Evolutionary conservation across 2,329 filamentous ascomycete genomes (phyloP).

Genomic region (Lecanicillium sp.): DNA sequence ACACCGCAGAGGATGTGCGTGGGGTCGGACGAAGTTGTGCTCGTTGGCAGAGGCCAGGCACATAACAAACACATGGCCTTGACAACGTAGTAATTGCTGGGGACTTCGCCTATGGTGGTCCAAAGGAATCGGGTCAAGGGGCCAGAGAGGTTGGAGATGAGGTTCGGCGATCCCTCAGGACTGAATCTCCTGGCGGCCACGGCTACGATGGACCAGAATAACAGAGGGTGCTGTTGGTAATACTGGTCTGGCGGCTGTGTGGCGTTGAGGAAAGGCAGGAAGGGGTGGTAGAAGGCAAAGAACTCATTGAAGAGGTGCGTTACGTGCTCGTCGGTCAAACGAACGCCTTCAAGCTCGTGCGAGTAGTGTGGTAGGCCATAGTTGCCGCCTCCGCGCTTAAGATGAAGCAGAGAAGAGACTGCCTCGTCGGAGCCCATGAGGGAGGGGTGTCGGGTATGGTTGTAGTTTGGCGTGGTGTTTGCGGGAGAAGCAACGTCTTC

Average conservation of each 20-base stretch:
- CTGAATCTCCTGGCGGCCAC: conserved; percentile 68
- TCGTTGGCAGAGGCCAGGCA: conserved; percentile 78
- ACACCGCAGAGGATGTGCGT: conserved; percentile 76
- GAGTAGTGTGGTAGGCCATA: conserved; percentile 55
- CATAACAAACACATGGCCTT: conserved; percentile 76
- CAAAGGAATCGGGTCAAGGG: conserved; percentile 67
- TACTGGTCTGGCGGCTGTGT: conserved; percentile 64
- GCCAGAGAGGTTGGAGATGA: conserved; percentile 62
- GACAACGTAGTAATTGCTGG: conserved; percentile 72
- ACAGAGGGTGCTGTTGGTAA: conserved; percentile 68
- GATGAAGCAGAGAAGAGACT: conserved; percentile 58
- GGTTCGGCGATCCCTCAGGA: conserved; percentile 46
- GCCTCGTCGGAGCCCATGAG: conserved; percentile 64
- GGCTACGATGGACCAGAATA: conserved; percentile 80
- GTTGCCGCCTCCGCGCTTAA: conserved; percentile 55
- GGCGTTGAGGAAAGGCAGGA: conserved; percentile 67
- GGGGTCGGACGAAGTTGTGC: conserved; percentile 71
- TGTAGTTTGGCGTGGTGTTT: conserved; percentile 47
- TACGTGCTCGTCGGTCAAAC: conserved; percentile 58
- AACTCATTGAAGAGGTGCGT: conserved; percentile 65
- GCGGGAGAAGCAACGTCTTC: conserved; percentile 56
- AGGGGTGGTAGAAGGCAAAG: conserved; percentile 70
- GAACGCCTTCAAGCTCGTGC: conserved; percentile 57
- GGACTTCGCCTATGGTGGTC: conserved; percentile 70
- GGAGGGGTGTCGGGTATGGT: conserved; percentile 56